A percentile compares a stretch with the other conserved stretches of the same genome.
Conservation (phyloP, 495 filamentous ascomycete species). For the Daldinia decipiens region DNA sequence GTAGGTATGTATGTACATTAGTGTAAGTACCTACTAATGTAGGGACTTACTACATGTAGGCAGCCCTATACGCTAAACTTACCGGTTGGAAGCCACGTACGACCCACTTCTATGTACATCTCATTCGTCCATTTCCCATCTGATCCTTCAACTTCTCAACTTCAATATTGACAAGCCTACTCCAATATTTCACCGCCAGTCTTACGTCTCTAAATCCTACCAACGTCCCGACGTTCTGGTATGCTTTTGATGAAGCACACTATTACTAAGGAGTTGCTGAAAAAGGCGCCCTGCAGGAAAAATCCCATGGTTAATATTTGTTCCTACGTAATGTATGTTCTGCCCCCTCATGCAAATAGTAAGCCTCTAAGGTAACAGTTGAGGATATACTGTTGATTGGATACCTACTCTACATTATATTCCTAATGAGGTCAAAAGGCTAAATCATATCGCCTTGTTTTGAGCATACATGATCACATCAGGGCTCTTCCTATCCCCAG, state of each 20-base stretch:
- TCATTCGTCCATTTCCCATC: slow-evolving; percentile 27
- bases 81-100: slow-evolving; percentile 12
- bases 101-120: neutral
- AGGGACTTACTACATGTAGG: too few relatives aligned
- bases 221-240: slow-evolving; percentile 21
- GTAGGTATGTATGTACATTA: too few relatives aligned
- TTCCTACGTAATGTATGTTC: neutral
- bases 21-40: too few relatives aligned
- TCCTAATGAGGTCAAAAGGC: neutral
- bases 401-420: neutral
- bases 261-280: slow-evolving; percentile 12
- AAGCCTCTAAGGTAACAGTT: neutral
- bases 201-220: slow-evolving; percentile 34
- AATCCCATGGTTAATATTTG: neutral
- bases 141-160: slow-evolving; percentile 18
- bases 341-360: slow-evolving; percentile 1
- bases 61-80: slow-evolving; percentile 25
- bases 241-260: slow-evolving; percentile 11
- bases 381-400: neutral
- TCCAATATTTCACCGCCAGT: slow-evolving; percentile 32
- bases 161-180: slow-evolving; percentile 16
- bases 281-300: slow-evolving; percentile 4
- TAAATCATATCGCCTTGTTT: slow-evolving; percentile 7
- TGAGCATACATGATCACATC: neutral
- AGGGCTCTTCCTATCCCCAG: neutral